Evolutionary conservation across 2,329 filamentous ascomycete genomes (phyloP).

Genomic region (Neocucurbitaria cava): DNA sequence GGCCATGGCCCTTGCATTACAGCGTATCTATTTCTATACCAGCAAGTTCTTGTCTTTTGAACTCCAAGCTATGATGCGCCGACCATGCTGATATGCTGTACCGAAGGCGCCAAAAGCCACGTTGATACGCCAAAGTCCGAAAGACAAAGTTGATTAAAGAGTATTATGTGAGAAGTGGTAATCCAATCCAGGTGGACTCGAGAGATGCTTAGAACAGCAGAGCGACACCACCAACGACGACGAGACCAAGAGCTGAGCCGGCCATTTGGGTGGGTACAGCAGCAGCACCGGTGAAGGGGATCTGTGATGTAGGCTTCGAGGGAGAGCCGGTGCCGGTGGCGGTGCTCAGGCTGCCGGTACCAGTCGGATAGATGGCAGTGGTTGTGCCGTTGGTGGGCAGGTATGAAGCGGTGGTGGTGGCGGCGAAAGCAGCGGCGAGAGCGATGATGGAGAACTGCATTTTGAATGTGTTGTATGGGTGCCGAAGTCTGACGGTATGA

Average conservation of each 20-base stretch:
- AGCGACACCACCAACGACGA: slow-evolving; percentile 43
- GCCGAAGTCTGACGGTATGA: neutral
- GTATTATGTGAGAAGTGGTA: slow-evolving; percentile 1
- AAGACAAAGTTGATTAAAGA: slow-evolving; percentile 1
- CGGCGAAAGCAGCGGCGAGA: slow-evolving; percentile 31
- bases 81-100: slow-evolving; percentile 3
- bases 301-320: slow-evolving; percentile 18
- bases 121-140: slow-evolving; percentile 9
- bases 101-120: neutral
- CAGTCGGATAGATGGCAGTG: slow-evolving; percentile 30
- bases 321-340: slow-evolving; percentile 16
- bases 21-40: neutral
- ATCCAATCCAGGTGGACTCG: slow-evolving; percentile 2
- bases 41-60: neutral
- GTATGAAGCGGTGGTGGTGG: slow-evolving; percentile 35
- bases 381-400: slow-evolving; percentile 31
- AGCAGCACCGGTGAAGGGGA: slow-evolving; percentile 39
- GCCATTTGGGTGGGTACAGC: slow-evolving; percentile 22
- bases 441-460: slow-evolving; percentile 42
- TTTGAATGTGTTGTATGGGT: slow-evolving; percentile 16
- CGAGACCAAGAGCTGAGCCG: slow-evolving; percentile 35
- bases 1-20: neutral
- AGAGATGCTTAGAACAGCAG: slow-evolving; percentile 16
- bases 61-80: slow-evolving; percentile 3
- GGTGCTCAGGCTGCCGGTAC: slow-evolving; percentile 21